Percentiles rank a stretch among this genome's conserved stretches.
These are phyloP conservation scores for Micractinium conductrix DNA, from an alignment of 139 green algal genomes.

Conservation along the genomic window DNA sequence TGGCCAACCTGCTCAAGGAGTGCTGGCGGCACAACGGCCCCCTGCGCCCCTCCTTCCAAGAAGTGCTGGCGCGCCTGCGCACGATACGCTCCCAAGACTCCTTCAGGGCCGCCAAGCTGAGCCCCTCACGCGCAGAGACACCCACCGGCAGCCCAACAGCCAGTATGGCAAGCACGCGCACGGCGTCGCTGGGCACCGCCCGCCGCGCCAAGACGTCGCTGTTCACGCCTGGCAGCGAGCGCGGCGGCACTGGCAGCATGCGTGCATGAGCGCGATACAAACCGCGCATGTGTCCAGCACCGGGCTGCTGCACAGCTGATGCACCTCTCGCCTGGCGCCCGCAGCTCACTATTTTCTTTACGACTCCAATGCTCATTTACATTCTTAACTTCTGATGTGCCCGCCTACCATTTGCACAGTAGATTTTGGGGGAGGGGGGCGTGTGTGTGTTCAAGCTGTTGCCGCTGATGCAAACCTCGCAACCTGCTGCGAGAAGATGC, in stretches of 20 bases:
- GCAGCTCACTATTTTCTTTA: constrained; percentile 3
- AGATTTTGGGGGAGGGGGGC: no score
- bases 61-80: constrained; percentile 29
- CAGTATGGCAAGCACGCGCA: neutral
- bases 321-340: no score
- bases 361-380: neutral
- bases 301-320: no score
- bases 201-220: neutral
- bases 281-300: neutral
- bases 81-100: constrained; percentile 6
- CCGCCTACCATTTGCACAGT: no score
- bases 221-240: neutral
- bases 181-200: neutral
- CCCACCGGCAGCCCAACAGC: neutral
- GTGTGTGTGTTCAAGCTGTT: no score
- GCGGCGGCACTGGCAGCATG: neutral
- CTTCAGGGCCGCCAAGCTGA: neutral
- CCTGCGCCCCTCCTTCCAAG: constrained; percentile 30
- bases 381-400: no score
- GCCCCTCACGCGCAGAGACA: neutral
- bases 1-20: constrained; percentile 41
- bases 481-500: no score
- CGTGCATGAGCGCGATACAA: neutral
- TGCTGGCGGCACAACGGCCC: constrained; percentile 43
- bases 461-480: no score